A percentile compares a stretch with the other conserved stretches of the same genome.
Evolutionary conservation across 352 stramenopile species (phyloP).

Genomic region (Aphanomyces cochlioides): DNA sequence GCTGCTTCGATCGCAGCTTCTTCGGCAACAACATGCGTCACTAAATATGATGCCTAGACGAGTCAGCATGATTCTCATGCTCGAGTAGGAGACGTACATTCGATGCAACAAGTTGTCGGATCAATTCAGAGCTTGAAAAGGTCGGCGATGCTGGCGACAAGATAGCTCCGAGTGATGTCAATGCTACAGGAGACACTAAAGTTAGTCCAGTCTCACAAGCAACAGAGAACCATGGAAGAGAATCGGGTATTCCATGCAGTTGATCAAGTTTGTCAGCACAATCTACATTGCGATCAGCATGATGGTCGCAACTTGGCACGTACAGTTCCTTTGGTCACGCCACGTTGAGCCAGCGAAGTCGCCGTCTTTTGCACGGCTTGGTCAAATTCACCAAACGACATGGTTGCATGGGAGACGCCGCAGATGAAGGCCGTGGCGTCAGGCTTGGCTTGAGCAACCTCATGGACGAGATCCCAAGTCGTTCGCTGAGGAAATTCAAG

Average conservation of each 20-base stretch:
- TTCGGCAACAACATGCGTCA: constrained; percentile 3
- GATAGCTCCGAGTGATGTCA: constrained; percentile 48
- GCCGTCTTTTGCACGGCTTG: constrained; percentile 35
- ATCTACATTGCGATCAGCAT: neutral
- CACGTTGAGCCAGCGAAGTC: constrained; percentile 37
- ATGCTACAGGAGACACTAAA: constrained; percentile 31
- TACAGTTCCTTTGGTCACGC: constrained; percentile 47
- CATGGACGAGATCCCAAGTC: neutral
- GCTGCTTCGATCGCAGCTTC: neutral
- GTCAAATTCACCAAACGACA: constrained; percentile 41
- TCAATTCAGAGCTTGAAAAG: constrained; percentile 41
- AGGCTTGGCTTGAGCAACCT: neutral
- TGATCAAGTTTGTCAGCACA: constrained; percentile 39
- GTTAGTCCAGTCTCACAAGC: neutral
- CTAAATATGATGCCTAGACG: constrained; percentile 3
- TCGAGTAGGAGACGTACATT: constrained; percentile 31
- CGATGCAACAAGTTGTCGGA: constrained; percentile 37
- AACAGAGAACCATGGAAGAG: constrained; percentile 41
- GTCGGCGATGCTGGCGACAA: constrained; percentile 58
- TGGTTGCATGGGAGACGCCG: constrained; percentile 38
- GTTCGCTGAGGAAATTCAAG: neutral
- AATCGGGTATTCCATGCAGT: constrained; percentile 53
- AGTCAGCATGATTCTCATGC: neutral
- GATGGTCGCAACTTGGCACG: neutral
- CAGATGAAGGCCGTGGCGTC: constrained; percentile 43